phyloP scores from a whole-genome alignment of 2,329 filamentous ascomycete genomes.

The Fusarium stilboides region DNA sequence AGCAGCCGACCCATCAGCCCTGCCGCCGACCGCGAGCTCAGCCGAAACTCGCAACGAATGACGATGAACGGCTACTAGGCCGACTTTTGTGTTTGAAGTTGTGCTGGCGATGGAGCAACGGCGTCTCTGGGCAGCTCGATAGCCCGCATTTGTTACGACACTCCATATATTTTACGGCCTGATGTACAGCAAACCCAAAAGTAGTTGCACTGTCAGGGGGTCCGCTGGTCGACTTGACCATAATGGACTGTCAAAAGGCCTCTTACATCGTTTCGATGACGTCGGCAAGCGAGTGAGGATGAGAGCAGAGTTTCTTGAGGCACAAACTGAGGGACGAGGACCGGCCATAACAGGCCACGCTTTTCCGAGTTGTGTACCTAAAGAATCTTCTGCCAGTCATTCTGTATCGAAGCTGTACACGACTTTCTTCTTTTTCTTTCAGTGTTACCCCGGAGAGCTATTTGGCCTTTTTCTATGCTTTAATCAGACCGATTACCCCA shows the following conservation, averaged over 20 bases:
- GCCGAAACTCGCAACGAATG: constrained; percentile 96
- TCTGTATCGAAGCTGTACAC: constrained; percentile 44
- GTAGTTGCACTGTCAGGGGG: constrained; percentile 44
- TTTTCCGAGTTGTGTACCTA: constrained; percentile 24
- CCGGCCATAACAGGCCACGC: constrained; percentile 16
- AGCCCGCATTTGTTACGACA: constrained; percentile 52
- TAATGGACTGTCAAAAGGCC: constrained; percentile 36
- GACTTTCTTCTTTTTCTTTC: constrained; percentile 56
- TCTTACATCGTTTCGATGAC: constrained; percentile 42
- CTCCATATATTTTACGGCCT: constrained; percentile 52
- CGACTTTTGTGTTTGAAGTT: constrained; percentile 50
- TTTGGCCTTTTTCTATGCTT: constrained; percentile 58
- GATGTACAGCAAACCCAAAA: constrained; percentile 50
- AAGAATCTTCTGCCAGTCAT: constrained; percentile 12
- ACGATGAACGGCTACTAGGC: constrained; percentile 98
- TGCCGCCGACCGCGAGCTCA: constrained; percentile 93
- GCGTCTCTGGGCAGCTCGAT: constrained; percentile 54
- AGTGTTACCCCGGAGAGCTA: constrained; percentile 56
- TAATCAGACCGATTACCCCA: constrained; percentile 57
- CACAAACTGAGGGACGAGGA: constrained; percentile 4
- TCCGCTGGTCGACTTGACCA: constrained; percentile 34
- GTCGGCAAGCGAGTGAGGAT: constrained; percentile 44
- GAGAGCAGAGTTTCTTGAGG: constrained; percentile 29
- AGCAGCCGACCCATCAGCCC: constrained; percentile 93
- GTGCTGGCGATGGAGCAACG: constrained; percentile 53